Evolutionary conservation across 129 eudicot genomes (phyloP).

Genomic region (Tagetes erecta): DNA sequence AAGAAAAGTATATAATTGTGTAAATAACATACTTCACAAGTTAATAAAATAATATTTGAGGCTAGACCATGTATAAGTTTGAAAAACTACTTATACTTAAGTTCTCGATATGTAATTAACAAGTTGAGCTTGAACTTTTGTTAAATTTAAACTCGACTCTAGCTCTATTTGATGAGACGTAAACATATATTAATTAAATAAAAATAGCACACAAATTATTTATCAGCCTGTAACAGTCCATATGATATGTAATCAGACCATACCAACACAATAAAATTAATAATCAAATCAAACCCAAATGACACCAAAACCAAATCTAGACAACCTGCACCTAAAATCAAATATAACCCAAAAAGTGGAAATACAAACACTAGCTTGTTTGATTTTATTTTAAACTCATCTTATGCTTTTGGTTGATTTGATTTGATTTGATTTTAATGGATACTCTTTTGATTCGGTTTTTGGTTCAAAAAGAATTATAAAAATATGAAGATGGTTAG

Average conservation of each 20-base stretch:
- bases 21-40: too few species aligned
- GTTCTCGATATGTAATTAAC: too few species aligned
- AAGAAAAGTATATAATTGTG: too few species aligned
- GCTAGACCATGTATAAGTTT: too few species aligned
- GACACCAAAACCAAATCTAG: slow-evolving; percentile 21
- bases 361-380: background rate
- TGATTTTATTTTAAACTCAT: slow-evolving; percentile 3
- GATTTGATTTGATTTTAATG: background rate
- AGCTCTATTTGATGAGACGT: too few species aligned
- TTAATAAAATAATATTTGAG: too few species aligned
- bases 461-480: background rate
- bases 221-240: background rate
- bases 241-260: background rate
- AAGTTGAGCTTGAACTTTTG: too few species aligned
- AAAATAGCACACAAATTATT: too few species aligned
- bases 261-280: slow-evolving; percentile 5
- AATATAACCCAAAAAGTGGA: background rate
- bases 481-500: background rate
- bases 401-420: background rate
- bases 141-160: too few species aligned
- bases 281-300: slow-evolving; percentile 18
- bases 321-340: slow-evolving; percentile 18
- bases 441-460: slow-evolving; percentile 1
- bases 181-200: too few species aligned
- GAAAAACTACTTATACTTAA: too few species aligned